Evolutionary conservation across 768 basidiomycete genomes (phyloP), one percentile per base, ranked within the genome.

Genomic region (Lentinula guzmanii): DNA sequence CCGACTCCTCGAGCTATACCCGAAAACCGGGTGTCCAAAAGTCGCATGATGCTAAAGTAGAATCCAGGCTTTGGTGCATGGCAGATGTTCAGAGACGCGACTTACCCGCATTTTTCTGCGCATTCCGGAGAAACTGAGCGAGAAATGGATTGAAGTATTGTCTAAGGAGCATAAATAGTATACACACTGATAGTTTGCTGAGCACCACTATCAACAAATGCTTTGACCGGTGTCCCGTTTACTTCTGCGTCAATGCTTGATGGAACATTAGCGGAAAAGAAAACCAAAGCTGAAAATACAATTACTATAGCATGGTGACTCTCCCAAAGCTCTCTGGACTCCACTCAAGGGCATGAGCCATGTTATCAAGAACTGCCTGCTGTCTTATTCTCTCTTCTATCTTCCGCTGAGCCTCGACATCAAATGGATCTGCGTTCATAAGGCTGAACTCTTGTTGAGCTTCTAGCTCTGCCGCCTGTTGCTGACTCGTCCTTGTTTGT

Each of bases 141-240:
- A 62, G 39, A 52, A 48, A 24, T 24, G 18, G 21, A 31, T 46
- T 39, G 39, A 42, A 62, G 4, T 52, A 41, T 39, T 33, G 31
- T 35, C 37, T 37, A 41, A 8, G 35, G 34, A 62, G 59, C 28
- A 57, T 43, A 62, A 55, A 45, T 13, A 61, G 58, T 52, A 24
- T 11, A 76, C 89, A 68, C 3, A 95, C 95, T 98, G 76, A 98
- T 98, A 1, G 96, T 99, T 64, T 86, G 86, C 69, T 99, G 97
- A 10, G 97, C 97, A 45, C 96, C 97, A 65, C 94, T 97, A 71
- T 99, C 97, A 46, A 99, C 97, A 67, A 99, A 99, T 0, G 97
- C 97, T 72, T 93, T 95, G 41, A 98, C 86, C 3, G 90, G 89
- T 62, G 82, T 80, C 1, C 89, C 89, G 69, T 99, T 99, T 2